Conservation (phyloP, 208 protist species). For the Acanthamoeba healyi region DNA sequence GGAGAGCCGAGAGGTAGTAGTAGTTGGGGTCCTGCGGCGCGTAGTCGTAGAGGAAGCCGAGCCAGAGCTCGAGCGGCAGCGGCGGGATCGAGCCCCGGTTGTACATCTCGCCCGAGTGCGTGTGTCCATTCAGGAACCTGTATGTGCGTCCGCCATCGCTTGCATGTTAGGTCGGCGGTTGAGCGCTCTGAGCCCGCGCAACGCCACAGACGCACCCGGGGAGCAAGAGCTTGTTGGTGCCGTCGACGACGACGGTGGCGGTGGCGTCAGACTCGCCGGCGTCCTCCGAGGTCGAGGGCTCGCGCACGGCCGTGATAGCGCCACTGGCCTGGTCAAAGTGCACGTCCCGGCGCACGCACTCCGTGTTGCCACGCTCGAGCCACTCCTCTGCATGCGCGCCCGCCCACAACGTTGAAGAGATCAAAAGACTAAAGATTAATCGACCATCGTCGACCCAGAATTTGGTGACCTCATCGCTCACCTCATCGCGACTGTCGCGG, state of each 20-base stretch:
- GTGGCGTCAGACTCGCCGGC: not conserved
- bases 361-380: not conserved
- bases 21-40: not conserved
- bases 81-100: not conserved
- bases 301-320: not conserved
- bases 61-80: conserved; percentile 56
- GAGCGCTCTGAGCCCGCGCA: too few relatives aligned
- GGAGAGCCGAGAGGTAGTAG: conserved; percentile 4
- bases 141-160: not conserved
- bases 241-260: not conserved
- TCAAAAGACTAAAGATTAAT: not conserved
- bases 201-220: not conserved
- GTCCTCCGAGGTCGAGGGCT: not conserved
- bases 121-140: conserved; percentile 63
- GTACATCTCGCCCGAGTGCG: conserved; percentile 64
- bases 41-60: conserved; percentile 31
- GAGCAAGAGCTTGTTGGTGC: conserved; percentile 34
- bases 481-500: too few relatives aligned
- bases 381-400: not conserved
- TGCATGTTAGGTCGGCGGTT: too few relatives aligned
- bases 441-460: not conserved
- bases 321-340: not conserved
- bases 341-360: conserved; percentile 29
- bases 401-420: not conserved
- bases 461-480: not conserved